Evolutionary conservation across 2,329 filamentous ascomycete species (phyloP).

Genomic region (Cladosporium velox): DNA sequence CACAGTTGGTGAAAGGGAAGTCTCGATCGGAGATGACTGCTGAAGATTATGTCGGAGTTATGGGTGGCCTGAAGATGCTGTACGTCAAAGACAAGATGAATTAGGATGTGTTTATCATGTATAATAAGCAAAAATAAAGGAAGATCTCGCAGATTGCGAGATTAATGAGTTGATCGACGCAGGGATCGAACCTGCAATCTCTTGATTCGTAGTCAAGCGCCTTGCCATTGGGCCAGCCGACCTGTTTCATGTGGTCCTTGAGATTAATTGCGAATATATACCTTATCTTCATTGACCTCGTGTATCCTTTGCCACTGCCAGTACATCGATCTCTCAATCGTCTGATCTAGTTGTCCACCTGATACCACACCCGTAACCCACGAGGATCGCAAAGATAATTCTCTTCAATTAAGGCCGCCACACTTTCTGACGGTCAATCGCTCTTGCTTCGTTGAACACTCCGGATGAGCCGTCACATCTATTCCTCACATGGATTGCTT

Average conservation of each 20-base stretch:
- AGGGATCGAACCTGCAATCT: conserved; percentile 25
- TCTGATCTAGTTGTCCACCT: no score
- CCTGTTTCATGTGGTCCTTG: conserved; percentile 1
- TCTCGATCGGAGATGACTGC: neutral
- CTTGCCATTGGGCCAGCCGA: conserved; percentile 57
- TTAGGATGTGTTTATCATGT: conserved; percentile 12
- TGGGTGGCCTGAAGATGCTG: conserved; percentile 25
- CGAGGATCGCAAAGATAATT: neutral
- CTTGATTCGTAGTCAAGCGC: conserved; percentile 55
- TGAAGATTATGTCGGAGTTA: conserved; percentile 26
- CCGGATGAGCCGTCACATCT: neutral
- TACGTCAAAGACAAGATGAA: conserved; percentile 31
- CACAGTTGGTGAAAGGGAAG: conserved; percentile 11
- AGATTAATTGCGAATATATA: no score
- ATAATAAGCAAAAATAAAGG: neutral
- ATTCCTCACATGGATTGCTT: neutral
- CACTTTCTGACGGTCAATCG: neutral
- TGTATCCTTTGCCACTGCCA: no score
- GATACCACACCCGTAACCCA: no score
- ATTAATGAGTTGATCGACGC: conserved; percentile 9
- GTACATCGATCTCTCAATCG: no score
- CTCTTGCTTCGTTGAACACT: neutral
- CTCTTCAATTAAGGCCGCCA: no score
- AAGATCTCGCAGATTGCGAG: neutral
- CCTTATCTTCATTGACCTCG: no score